Percentiles rank a stretch among this genome's conserved stretches.
These are phyloP conservation scores for Candolleomyces eurysporus DNA, from an alignment of 768 basidiomycete species.

Conservation along the genomic window DNA sequence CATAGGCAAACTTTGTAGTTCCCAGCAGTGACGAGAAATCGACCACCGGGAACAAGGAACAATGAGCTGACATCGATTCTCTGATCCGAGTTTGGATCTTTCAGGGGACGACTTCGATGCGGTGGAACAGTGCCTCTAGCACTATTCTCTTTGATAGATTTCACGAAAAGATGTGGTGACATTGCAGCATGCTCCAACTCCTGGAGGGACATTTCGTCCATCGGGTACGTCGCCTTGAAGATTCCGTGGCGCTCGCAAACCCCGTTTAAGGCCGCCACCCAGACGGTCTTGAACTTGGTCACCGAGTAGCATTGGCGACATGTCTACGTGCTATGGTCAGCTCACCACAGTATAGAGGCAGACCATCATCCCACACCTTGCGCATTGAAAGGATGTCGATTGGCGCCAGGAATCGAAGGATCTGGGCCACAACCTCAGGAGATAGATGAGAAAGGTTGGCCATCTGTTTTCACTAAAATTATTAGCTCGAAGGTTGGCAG, in stretches of 20 bases:
- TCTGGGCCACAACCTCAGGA: background rate
- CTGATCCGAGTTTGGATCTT: background rate
- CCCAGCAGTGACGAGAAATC: slow-evolving; percentile 5
- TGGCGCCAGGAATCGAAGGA: background rate
- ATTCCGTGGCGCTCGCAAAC: slow-evolving; percentile 2
- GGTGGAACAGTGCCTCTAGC: background rate
- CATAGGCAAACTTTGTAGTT: background rate
- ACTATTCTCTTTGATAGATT: background rate
- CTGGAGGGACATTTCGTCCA: background rate
- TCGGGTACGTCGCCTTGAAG: slow-evolving; percentile 1
- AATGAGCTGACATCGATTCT: background rate
- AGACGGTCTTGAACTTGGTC: background rate
- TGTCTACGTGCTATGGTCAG: background rate
- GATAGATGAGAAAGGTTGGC: background rate
- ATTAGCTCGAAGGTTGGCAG: background rate
- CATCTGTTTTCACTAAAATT: background rate
- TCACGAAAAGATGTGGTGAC: background rate
- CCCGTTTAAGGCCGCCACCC: background rate
- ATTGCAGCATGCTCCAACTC: slow-evolving; percentile 8
- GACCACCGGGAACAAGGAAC: slow-evolving; percentile 11
- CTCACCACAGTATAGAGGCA: too few species aligned
- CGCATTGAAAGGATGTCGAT: background rate
- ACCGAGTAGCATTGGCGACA: background rate
- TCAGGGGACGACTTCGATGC: background rate
- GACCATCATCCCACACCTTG: background rate